These are phyloP conservation scores for Hypericum perforatum DNA, from an alignment of 345 rosid genomes.

Conservation along the genomic window DNA sequence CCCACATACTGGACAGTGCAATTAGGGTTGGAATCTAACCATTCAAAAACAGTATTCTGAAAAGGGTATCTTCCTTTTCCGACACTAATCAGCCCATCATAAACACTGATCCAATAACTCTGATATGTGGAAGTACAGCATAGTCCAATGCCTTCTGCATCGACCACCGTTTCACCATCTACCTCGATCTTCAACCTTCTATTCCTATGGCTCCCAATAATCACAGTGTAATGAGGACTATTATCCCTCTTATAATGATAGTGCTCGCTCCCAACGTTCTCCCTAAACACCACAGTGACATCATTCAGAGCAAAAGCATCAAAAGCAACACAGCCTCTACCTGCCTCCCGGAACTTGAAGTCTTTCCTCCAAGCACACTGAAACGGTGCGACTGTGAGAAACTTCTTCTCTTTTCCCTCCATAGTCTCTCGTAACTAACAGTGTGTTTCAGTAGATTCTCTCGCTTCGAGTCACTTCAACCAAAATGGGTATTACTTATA, in stretches of 20 bases:
- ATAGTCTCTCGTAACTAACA: constrained; percentile 22
- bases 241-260: constrained; percentile 90
- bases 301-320: constrained; percentile 95
- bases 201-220: constrained; percentile 89
- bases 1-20: constrained; percentile 78
- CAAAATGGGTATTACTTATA: constrained; percentile 22
- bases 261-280: constrained; percentile 84
- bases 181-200: constrained; percentile 84
- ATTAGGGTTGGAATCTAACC: constrained; percentile 85
- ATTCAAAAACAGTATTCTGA: constrained; percentile 80
- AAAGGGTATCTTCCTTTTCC: constrained; percentile 95
- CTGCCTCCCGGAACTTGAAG: constrained; percentile 78
- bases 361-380: constrained; percentile 98
- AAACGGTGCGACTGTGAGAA: constrained; percentile 89
- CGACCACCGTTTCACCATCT: constrained; percentile 75
- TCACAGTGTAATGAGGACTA: constrained; percentile 88
- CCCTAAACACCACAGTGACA: constrained; percentile 90
- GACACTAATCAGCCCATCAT: constrained; percentile 78
- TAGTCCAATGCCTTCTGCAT: constrained; percentile 60
- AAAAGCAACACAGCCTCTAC: constrained; percentile 92
- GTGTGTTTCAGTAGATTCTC: constrained; percentile 2
- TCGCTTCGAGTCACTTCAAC: constrained; percentile 13
- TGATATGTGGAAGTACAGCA: constrained; percentile 75
- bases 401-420: constrained; percentile 51
- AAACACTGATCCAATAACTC: constrained; percentile 91